Conservation (phyloP, 1,284 basidiomycete genomes). For the Schizophyllum amplum region DNA sequence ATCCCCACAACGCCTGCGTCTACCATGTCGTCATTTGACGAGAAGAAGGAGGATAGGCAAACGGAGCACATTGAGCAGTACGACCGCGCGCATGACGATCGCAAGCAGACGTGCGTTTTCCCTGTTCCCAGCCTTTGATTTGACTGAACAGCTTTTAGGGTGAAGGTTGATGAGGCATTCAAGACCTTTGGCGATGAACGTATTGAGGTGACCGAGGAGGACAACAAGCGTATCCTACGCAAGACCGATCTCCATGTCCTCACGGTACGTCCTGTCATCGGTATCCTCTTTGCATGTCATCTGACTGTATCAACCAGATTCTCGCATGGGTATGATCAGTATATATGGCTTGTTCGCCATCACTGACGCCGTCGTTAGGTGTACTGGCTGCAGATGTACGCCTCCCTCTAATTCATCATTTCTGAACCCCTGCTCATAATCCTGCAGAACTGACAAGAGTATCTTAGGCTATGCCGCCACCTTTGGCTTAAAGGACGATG, state of each 20-base stretch:
- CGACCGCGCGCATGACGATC: background rate
- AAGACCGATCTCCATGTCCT: slow-evolving; percentile 9
- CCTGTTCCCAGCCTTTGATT: background rate
- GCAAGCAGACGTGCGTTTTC: background rate
- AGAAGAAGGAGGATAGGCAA: background rate
- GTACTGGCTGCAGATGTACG: slow-evolving; percentile 12
- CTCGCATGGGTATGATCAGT: background rate
- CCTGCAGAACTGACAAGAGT: slow-evolving; percentile 9
- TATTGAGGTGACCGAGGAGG: slow-evolving; percentile 10
- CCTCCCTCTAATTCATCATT: background rate
- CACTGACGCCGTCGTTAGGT: background rate
- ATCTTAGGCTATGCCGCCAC: slow-evolving; percentile 11
- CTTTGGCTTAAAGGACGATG: slow-evolving; percentile 8
- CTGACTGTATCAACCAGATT: background rate
- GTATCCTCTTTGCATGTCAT: background rate
- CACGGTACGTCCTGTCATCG: slow-evolving; percentile 1
- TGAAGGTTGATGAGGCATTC: background rate
- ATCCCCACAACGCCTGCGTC: background rate
- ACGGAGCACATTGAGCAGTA: background rate
- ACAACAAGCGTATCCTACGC: slow-evolving; percentile 10
- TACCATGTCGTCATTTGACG: background rate
- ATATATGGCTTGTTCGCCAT: background rate
- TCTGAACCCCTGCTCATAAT: background rate
- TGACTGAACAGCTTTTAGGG: background rate
- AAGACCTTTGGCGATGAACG: slow-evolving; percentile 4